phyloP scores from a whole-genome alignment of 228 moss, liverwort and hornwort genomes.

The Sphagnum fallax region DNA sequence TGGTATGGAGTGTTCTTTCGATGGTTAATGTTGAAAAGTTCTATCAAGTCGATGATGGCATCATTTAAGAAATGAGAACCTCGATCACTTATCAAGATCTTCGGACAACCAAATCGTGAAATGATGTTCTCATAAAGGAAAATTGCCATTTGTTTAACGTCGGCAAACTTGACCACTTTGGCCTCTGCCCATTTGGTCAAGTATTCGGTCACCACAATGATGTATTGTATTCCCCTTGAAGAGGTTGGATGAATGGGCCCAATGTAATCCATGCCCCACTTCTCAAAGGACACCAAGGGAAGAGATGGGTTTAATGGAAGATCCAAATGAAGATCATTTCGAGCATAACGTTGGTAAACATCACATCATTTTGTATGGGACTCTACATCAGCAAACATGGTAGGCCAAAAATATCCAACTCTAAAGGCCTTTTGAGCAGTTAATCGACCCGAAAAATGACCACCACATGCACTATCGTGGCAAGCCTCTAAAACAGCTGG shows the following conservation, averaged over 20 bases:
- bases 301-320: neutral
- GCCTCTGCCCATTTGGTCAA: neutral
- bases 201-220: too few relatives aligned
- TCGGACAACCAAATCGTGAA: neutral
- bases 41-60: too few relatives aligned
- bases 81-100: neutral
- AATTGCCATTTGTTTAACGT: neutral
- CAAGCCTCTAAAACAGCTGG: neutral
- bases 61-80: too few relatives aligned
- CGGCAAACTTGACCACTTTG: neutral
- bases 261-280: neutral
- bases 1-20: too few relatives aligned
- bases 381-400: neutral
- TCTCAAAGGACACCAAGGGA: neutral
- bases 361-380: neutral
- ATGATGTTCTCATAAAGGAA: neutral
- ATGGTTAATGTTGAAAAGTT: too few relatives aligned
- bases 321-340: neutral
- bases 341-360: conserved; percentile 3
- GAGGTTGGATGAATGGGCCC: neutral
- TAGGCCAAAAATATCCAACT: conserved; percentile 2
- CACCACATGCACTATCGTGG: neutral
- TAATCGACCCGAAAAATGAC: neutral
- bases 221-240: too few relatives aligned
- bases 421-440: conserved; percentile 1